phyloP scores from a whole-genome alignment of 495 filamentous ascomycete genomes.

The Darksidea phi region DNA sequence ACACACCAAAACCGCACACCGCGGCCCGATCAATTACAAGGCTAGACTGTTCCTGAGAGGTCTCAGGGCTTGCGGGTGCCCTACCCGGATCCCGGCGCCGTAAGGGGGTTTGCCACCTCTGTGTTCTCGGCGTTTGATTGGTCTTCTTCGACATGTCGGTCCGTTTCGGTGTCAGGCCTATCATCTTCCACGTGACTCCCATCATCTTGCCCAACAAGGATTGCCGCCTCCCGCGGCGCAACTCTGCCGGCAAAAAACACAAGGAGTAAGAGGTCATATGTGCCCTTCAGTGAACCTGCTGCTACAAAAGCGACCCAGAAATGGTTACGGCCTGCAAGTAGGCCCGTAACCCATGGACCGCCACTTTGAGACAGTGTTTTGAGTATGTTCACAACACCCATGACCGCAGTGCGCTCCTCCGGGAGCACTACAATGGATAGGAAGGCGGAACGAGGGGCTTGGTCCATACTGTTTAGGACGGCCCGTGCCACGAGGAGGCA shows the following conservation, averaged over 20 bases:
- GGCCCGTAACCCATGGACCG: constrained; percentile 29
- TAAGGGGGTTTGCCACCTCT: neutral
- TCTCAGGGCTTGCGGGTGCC: neutral
- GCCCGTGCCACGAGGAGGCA: constrained; percentile 62
- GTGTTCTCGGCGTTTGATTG: neutral
- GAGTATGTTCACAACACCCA: constrained; percentile 38
- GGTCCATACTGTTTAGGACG: constrained; percentile 74
- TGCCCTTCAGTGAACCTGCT: constrained; percentile 33
- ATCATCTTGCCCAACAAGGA: neutral
- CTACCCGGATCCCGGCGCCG: neutral
- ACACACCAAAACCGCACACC: no score
- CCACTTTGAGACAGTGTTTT: constrained; percentile 33
- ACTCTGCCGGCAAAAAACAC: constrained; percentile 27
- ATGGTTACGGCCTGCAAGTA: constrained; percentile 21
- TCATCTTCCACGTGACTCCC: neutral
- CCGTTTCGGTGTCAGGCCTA: neutral
- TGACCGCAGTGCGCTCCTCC: constrained; percentile 36
- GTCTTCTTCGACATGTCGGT: neutral
- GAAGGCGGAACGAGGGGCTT: constrained; percentile 69
- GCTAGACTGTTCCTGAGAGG: no score
- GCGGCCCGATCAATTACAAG: no score
- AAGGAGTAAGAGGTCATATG: constrained; percentile 32
- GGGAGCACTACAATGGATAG: constrained; percentile 31
- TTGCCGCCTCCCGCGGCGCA: neutral
- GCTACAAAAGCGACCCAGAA: constrained; percentile 35